Base-by-base conservation (phyloP, 139 green algal species). In the Micromonas pusilla region DNA sequence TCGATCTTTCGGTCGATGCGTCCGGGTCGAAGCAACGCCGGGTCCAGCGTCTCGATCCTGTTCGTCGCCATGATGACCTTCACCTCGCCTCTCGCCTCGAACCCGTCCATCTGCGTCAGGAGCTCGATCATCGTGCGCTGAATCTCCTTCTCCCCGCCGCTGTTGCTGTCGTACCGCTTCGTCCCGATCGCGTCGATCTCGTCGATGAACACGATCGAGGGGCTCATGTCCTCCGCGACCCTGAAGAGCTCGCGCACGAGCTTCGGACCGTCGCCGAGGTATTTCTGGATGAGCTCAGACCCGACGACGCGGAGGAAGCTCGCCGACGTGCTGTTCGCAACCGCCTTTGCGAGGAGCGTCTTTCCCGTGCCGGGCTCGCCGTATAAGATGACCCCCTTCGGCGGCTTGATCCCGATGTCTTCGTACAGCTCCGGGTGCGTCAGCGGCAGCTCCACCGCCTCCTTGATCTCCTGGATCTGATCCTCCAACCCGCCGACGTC, bases 21-120 rank as follows among this genome's bases (percentile, higher is more conserved):
- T 16, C 95, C 95, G 16, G 95, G 95, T 39, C 95, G 90, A 67
- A 99, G 97, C 21, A 99, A 88, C 0, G 95, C 95, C 0, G 95
- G 95, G 80, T 99, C 95, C 26, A 99, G 87, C 1, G 86, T 92
- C 78, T 99, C 95, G 63, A 99, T 99, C 70, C 92, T 87, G 87
- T 99, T 99, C 76, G 95, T 99, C 33, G 95, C 95, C 90, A 99
- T 96, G 87, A 99, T 97, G 23, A 99, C 93, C 91, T 99, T 99
- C 78, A 99, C 95, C 28, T 99, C 95, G 31, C 84, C 84, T 74
- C 97, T 86, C 3, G 91, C 83, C 73, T 98, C 94, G 54, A 98
- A 98, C 25, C 94, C 94, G 81, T 98, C 94, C 86, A 98, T 88
- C 86, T 98, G 94, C 79, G 98, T 98, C 53, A 98, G 87, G 77